Percentiles rank a stretch among this genome's conserved stretches.
These are phyloP conservation scores for Jatropha multifida DNA, from an alignment of 441 rosid species.

Conservation along the genomic window DNA sequence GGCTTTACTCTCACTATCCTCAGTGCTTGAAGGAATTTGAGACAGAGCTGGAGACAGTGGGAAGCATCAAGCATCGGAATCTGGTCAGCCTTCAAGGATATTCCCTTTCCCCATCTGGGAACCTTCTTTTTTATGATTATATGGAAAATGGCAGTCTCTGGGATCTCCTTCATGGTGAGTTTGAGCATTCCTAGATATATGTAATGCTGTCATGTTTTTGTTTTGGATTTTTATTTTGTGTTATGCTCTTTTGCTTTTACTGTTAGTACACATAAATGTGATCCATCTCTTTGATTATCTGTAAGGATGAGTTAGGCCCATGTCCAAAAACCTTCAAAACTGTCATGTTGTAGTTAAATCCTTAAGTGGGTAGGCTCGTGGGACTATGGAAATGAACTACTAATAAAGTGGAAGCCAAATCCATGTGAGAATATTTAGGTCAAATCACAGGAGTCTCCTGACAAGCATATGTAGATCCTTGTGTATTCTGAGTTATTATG, in stretches of 20 bases:
- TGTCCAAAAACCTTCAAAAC: background rate
- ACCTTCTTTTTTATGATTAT: slow-evolving; percentile 93
- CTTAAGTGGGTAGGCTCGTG: background rate
- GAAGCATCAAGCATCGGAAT: slow-evolving; percentile 93
- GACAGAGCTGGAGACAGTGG: slow-evolving; percentile 85
- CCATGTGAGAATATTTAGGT: background rate
- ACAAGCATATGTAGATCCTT: background rate
- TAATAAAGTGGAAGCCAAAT: background rate
- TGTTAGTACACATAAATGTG: background rate
- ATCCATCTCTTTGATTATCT: background rate
- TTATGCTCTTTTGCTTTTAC: background rate
- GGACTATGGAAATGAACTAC: background rate
- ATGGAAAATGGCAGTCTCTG: slow-evolving; percentile 99
- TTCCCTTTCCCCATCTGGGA: slow-evolving; percentile 76
- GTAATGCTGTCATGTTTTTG: background rate
- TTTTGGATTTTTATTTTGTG: background rate
- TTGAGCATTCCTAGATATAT: background rate
- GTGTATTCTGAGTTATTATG: background rate
- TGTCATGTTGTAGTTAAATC: background rate
- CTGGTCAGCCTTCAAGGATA: slow-evolving; percentile 92
- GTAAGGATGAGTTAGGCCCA: background rate
- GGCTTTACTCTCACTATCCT: slow-evolving; percentile 81
- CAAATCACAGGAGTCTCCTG: background rate
- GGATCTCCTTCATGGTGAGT: slow-evolving; percentile 93
- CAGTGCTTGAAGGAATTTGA: slow-evolving; percentile 88